Evolutionary conservation across 1,284 basidiomycete species (phyloP).

Genomic region (Naganishia liquefaciens): DNA sequence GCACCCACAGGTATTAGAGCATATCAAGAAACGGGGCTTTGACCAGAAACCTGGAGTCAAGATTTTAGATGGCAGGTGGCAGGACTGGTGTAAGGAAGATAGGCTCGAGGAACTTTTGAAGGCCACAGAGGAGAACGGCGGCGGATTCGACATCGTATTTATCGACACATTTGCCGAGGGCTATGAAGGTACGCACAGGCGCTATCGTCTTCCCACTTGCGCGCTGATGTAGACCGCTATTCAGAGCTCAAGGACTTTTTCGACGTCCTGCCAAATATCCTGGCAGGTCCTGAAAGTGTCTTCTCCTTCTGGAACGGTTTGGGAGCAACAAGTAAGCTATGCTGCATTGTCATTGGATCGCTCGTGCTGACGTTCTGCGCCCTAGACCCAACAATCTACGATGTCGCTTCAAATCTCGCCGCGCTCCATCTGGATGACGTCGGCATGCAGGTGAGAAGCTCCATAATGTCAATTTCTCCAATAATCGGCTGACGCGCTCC

Average conservation of each 20-base stretch:
- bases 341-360: not conserved
- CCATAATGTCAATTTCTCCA: too few species aligned
- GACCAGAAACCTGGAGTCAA: conserved; percentile 72
- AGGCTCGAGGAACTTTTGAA: conserved; percentile 48
- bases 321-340: conserved; percentile 78
- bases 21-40: conserved; percentile 76
- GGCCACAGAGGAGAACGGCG: conserved; percentile 38
- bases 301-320: conserved; percentile 98
- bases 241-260: conserved; percentile 80
- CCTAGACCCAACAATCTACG: conserved; percentile 82
- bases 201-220: too few species aligned
- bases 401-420: conserved; percentile 82
- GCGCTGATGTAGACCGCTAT: too few species aligned
- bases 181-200: conserved; percentile 63
- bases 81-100: conserved; percentile 67
- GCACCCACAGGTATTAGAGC: conserved; percentile 82
- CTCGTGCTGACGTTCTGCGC: not conserved
- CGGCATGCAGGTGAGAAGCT: conserved; percentile 59
- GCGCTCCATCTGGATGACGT: conserved; percentile 83
- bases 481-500: too few species aligned
- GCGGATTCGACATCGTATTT: conserved; percentile 83
- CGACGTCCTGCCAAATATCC: conserved; percentile 72
- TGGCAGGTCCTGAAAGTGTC: conserved; percentile 73
- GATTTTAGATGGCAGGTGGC: conserved; percentile 89
- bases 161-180: conserved; percentile 95